Evolutionary conservation across 345 rosid genomes (phyloP), one percentile per base, ranked within the genome.

Genomic region (Boechera divaricarpa): DNA sequence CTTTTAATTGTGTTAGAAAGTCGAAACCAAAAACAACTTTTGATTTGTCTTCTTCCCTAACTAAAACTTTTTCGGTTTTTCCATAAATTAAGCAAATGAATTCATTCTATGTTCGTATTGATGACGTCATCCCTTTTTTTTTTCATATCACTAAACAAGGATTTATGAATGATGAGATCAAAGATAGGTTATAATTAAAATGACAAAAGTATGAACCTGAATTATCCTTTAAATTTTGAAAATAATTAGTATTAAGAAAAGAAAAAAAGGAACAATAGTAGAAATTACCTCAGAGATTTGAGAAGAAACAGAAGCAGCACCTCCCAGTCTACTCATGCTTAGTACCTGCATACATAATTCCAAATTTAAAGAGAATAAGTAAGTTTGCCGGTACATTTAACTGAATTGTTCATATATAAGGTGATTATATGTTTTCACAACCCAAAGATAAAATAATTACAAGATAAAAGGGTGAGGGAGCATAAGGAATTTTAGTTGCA

Each of bases 321-420:
- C 97, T 41, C 98, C 97, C 67, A 94, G 76, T 70, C 98, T 85
- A 83, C 97, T 94, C 98, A 90, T 87, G 87, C 98, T 94, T 66
- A 94, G 88, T 53, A 94, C 97, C 98, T 94, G 82, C 56, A 60
- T 29, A 51, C 42, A 67, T 41, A 48, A 39, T 41, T 54, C 53
- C 39, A 3, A 35, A 4, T 0, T 6, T 26, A 6, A 54, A 45
- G 42, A 10, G 16, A 13, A 5, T 41, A 10, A 42, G 0, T 12
- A 12, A 47, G n/a, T 53, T 41, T 24, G 28, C 12, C 12, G 7
- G 8, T 36, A 3, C 51, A 35, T 16, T 16, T 16, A 16, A 16
- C 16, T 16, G 16, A 16, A 16, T 16, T 16, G 49, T 35, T 36
- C 31, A 42, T 63, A 10, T 24, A 54, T 36, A 10, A 8, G 63